A percentile compares a stretch with the other conserved stretches of the same genome.
These are phyloP conservation scores for Dendrobium officinale DNA, from an alignment of 106 monocot species.

Conservation along the genomic window DNA sequence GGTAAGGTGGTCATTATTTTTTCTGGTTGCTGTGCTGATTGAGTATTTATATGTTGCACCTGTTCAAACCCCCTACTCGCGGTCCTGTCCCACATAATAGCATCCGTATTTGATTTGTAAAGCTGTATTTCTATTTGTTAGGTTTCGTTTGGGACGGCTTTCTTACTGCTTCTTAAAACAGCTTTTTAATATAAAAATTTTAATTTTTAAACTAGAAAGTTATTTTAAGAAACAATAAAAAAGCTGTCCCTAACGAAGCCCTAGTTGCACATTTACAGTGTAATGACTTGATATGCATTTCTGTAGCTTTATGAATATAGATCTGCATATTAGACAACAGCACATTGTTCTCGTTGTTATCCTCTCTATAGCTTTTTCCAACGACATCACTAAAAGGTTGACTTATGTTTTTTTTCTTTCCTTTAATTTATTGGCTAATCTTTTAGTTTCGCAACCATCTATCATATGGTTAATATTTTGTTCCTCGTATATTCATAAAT, in stretches of 20 bases:
- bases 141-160: no score
- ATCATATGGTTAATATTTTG: no score
- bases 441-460: no score
- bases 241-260: no score
- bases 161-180: no score
- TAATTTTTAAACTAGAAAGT: no score
- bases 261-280: neutral
- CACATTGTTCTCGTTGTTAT: neutral
- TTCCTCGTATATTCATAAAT: no score
- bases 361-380: neutral
- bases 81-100: neutral
- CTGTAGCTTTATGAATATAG: neutral
- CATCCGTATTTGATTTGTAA: neutral
- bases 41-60: neutral
- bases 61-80: neutral
- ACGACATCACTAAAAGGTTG: neutral
- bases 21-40: neutral
- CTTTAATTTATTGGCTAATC: neutral
- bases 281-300: neutral
- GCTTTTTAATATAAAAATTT: no score
- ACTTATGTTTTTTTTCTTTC: neutral
- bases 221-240: no score
- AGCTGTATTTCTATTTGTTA: neutral
- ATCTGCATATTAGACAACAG: neutral
- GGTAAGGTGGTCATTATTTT: slow-evolving; percentile 24